A percentile compares a stretch with the other conserved stretches of the same genome.
phyloP scores from a whole-genome alignment of 2,329 filamentous ascomycete species.

The Magnaporthiopsis rhizophila region DNA sequence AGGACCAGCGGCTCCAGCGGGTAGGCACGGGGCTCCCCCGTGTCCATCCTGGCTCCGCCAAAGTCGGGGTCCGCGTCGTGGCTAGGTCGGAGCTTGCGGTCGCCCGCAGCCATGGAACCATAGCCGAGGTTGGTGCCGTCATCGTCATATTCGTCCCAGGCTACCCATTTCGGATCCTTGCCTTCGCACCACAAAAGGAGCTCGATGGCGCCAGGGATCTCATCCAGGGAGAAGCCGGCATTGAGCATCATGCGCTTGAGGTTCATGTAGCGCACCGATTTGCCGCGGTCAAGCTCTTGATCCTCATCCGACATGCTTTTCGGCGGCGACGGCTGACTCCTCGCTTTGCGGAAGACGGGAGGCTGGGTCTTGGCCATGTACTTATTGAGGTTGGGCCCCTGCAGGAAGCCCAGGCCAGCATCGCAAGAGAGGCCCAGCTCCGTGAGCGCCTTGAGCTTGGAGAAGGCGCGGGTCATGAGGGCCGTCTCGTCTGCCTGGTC shows the following conservation, averaged over 20 bases:
- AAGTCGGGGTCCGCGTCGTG: not conserved
- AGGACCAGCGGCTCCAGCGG: constrained; percentile 13
- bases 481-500: constrained; percentile 54
- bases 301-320: not conserved
- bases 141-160: not conserved
- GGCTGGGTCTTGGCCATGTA: constrained; percentile 2
- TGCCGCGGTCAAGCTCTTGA: not conserved
- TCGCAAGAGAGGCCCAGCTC: constrained; percentile 62
- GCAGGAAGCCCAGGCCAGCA: constrained; percentile 59
- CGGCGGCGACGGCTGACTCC: constrained; percentile 2
- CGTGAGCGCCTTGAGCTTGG: constrained; percentile 39
- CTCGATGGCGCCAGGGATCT: constrained; percentile 6
- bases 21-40: not conserved
- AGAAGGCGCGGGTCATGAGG: constrained; percentile 51
- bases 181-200: constrained; percentile 9
- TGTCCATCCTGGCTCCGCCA: not conserved
- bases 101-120: not conserved
- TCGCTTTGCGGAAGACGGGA: constrained; percentile 8
- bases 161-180: not conserved
- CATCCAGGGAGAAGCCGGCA: constrained; percentile 7
- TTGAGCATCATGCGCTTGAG: constrained; percentile 9
- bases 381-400: constrained; percentile 42
- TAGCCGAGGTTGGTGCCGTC: not conserved
- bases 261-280: not conserved
- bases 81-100: not conserved